These are phyloP conservation scores for Fusarium sp. DNA, from an alignment of 2,329 filamentous ascomycete species.

Conservation along the genomic window DNA sequence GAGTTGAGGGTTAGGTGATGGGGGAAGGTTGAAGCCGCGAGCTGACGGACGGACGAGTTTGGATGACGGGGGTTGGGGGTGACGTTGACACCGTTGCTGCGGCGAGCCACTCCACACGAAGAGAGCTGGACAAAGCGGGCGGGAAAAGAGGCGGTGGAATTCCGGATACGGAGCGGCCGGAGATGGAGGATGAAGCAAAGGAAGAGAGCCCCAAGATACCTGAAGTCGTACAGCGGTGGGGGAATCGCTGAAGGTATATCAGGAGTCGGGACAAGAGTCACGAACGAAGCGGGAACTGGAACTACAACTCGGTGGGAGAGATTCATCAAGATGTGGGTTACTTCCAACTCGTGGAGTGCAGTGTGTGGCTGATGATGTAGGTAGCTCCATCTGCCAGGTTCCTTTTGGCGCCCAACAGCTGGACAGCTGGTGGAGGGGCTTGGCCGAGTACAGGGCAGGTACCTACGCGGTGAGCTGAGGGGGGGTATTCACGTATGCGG, in stretches of 20 bases:
- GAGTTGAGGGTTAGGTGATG: slow-evolving; percentile 28
- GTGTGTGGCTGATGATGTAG: slow-evolving; percentile 48
- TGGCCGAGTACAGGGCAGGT: background rate
- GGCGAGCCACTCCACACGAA: slow-evolving; percentile 45
- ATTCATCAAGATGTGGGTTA: slow-evolving; percentile 13
- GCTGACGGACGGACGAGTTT: slow-evolving; percentile 35
- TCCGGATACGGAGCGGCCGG: slow-evolving; percentile 32
- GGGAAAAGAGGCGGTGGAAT: slow-evolving; percentile 17
- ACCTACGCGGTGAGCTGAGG: background rate
- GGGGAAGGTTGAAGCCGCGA: slow-evolving; percentile 36
- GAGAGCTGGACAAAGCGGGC: slow-evolving; percentile 15
- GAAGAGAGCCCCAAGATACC: slow-evolving; percentile 14
- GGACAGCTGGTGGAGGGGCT: background rate
- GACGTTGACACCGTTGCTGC: slow-evolving; percentile 48
- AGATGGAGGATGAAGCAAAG: slow-evolving; percentile 7
- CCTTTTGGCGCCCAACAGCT: slow-evolving; percentile 3
- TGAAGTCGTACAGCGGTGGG: slow-evolving; percentile 20
- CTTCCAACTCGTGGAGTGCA: slow-evolving; percentile 5
- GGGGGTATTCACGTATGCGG: background rate
- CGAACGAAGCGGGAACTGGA: slow-evolving; percentile 27
- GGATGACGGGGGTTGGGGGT: slow-evolving; percentile 41
- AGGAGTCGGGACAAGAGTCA: slow-evolving; percentile 34
- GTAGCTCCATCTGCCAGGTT: slow-evolving; percentile 31
- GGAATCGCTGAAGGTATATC: slow-evolving; percentile 23
- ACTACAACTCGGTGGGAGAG: slow-evolving; percentile 21